Percentiles rank a stretch among this genome's conserved stretches.
These are phyloP conservation scores for Pachysandra terminalis DNA, from an alignment of 164 flowering plant species.

Conservation along the genomic window DNA sequence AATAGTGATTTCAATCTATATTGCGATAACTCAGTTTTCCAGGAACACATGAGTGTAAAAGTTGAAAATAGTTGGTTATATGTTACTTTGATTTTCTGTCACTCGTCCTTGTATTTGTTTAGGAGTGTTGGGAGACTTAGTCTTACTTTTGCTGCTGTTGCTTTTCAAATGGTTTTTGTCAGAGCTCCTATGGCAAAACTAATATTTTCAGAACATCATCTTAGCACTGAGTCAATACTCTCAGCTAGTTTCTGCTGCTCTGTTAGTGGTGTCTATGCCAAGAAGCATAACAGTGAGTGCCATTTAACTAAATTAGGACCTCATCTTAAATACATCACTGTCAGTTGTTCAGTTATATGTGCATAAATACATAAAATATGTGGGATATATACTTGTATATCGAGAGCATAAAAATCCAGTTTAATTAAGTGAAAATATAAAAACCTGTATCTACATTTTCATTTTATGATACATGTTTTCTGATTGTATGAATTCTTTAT, in stretches of 20 bases:
- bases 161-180: too few relatives aligned
- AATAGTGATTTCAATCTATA: too few relatives aligned
- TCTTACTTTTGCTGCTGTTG: too few relatives aligned
- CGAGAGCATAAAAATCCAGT: too few relatives aligned
- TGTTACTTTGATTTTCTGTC: background rate
- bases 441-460: too few relatives aligned
- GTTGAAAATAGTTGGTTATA: background rate
- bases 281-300: background rate
- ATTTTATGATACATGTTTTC: too few relatives aligned
- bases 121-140: too few relatives aligned
- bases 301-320: background rate
- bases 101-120: background rate
- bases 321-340: background rate
- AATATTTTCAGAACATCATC: background rate
- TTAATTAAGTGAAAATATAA: too few relatives aligned
- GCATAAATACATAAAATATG: too few relatives aligned
- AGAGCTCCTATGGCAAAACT: too few relatives aligned
- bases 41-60: background rate
- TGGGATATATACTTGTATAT: too few relatives aligned
- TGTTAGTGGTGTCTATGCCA: background rate
- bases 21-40: background rate
- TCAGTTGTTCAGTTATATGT: too few relatives aligned
- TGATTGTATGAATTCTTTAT: background rate
- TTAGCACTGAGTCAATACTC: background rate
- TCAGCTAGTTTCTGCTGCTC: background rate